Base-by-base conservation (phyloP, 2,329 filamentous ascomycete species). In the Bipolaris cookei region DNA sequence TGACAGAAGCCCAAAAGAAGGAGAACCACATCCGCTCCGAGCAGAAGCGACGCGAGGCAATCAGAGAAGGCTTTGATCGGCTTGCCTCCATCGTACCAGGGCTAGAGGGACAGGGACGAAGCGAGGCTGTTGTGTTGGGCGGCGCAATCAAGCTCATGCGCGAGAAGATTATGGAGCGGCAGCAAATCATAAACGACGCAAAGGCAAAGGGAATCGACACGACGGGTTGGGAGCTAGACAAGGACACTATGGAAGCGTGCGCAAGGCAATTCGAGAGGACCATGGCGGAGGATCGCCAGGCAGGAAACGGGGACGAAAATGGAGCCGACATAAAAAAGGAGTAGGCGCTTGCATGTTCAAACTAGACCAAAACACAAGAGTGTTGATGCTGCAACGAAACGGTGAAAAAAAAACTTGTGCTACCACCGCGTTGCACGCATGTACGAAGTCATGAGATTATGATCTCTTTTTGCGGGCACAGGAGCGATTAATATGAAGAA, bases 121-220 rank as follows among this genome's bases (percentile, higher is more conserved):
- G 91, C 62, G 92, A 97, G 75, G 91, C 90, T 25, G 82, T 92
- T 16, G 91, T 97, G n/a, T 81, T 97, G 20, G 86, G 88, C 61
- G 76, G 75, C 21, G 81, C 80, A 1, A 76, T 82, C 52, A 73
- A 76, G 43, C 76, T 74, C 65, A 77, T 82, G 70, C 67, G 73
- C 52, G 72, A 79, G 48, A 70, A 80, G 71, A 73, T 81, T 28
- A 61, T 68, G 10, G 66, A 74, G 63, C 69, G 75, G 34, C 65
- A 75, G 62, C 59, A 63, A 54, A 68, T 73, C 67, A 77, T 76
- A 49, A 72, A 74, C 16, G 66, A 72, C 23, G 74, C 76, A 32
- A 73, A 70, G 47, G 70, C 68, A 25, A 71, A 70, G 30, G 78
- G 77, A 10, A 58, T 75, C 20, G 68, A 74, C 34, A 73, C 72